phyloP scores from a whole-genome alignment of 176 grass and related monocot species.

The Triticum turgidum region DNA sequence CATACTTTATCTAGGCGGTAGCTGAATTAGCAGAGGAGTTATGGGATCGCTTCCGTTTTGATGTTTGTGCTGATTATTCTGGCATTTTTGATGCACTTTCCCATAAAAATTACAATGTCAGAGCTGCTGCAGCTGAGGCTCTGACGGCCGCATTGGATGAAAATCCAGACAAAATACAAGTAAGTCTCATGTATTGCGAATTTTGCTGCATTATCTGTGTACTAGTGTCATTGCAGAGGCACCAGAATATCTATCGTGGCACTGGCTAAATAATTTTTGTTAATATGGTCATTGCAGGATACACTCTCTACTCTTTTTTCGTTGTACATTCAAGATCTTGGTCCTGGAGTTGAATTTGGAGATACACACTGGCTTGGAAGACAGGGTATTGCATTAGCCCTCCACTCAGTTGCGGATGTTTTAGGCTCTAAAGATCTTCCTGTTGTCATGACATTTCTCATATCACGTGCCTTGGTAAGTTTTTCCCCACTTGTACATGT shows the following conservation, averaged over 20 bases:
- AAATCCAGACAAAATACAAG: conserved; percentile 81
- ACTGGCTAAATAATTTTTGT: not conserved
- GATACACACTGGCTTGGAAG: conserved; percentile 79
- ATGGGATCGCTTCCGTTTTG: conserved; percentile 90
- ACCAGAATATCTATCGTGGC: conserved; percentile 10
- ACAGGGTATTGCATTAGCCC: conserved; percentile 91
- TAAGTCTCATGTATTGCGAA: conserved; percentile 29
- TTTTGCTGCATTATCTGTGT: not conserved
- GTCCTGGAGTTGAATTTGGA: conserved; percentile 52
- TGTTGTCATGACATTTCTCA: conserved; percentile 95
- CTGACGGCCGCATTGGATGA: conserved; percentile 93
- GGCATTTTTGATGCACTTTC: conserved; percentile 79
- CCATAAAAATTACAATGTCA: conserved; percentile 88
- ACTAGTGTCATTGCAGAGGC: not conserved
- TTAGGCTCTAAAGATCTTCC: conserved; percentile 93
- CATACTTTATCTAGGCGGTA: conserved; percentile 57
- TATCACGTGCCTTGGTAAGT: conserved; percentile 90
- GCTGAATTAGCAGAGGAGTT: conserved; percentile 93
- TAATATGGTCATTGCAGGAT: conserved; percentile 51
- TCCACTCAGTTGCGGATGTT: conserved; percentile 88
- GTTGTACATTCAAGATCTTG: conserved; percentile 79
- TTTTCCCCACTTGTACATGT: not conserved
- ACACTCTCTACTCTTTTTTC: conserved; percentile 86
- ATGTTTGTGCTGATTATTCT: conserved; percentile 81
- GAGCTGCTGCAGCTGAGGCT: conserved; percentile 86